Percentiles rank a stretch among this genome's conserved stretches.
phyloP scores from a whole-genome alignment of 495 filamentous ascomycete species.

The Sordaria brevicollis region DNA sequence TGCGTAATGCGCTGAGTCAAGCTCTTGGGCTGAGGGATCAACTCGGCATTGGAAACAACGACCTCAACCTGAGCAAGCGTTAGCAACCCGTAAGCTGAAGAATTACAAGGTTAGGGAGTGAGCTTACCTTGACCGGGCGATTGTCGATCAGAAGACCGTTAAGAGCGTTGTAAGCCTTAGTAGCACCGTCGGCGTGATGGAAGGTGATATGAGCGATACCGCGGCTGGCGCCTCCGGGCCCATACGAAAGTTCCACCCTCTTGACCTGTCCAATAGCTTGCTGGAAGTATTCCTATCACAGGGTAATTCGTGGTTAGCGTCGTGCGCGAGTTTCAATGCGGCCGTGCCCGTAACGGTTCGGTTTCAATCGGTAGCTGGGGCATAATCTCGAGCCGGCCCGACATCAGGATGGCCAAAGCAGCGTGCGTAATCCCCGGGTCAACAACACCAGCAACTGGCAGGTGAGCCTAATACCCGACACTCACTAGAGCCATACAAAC shows the following conservation, averaged over 20 bases:
- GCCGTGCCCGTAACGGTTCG: not conserved
- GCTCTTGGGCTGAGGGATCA: slow-evolving; percentile 54
- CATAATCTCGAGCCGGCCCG: slow-evolving; percentile 1
- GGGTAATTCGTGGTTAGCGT: slow-evolving; percentile 27
- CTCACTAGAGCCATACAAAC: slow-evolving; percentile 8
- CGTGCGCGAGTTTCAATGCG: slow-evolving; percentile 5
- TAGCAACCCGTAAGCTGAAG: not conserved
- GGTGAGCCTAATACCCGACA: slow-evolving; percentile 13
- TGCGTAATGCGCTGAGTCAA: slow-evolving; percentile 79
- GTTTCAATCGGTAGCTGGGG: not conserved
- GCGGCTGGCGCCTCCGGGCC: slow-evolving; percentile 81
- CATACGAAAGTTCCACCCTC: slow-evolving; percentile 79
- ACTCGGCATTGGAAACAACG: slow-evolving; percentile 63
- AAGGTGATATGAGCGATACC: slow-evolving; percentile 69
- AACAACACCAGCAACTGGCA: slow-evolving; percentile 19
- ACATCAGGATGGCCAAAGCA: slow-evolving; percentile 27
- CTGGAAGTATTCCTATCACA: slow-evolving; percentile 85
- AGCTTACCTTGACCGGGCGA: slow-evolving; percentile 74
- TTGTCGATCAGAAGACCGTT: slow-evolving; percentile 85
- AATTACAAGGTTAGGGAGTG: not conserved
- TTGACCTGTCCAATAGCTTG: slow-evolving; percentile 84
- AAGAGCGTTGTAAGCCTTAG: slow-evolving; percentile 67
- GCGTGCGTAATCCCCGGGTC: slow-evolving; percentile 12
- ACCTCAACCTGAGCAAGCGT: slow-evolving; percentile 63
- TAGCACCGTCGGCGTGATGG: slow-evolving; percentile 61